Base-by-base conservation (phyloP, 192 early-diverging fungal genomes). In the Backusella liffmaniae region DNA sequence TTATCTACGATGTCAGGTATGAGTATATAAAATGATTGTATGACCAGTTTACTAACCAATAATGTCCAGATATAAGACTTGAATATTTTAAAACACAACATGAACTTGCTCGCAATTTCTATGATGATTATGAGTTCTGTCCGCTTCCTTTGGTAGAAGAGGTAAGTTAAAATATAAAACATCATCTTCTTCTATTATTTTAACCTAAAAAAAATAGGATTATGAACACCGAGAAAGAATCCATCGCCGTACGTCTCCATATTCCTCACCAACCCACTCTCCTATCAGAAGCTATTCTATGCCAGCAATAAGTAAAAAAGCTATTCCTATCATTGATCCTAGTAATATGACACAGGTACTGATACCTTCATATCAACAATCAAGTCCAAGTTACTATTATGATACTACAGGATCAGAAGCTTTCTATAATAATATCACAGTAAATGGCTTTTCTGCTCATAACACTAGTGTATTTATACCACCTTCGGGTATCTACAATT, bases 111-210 rank as follows among this genome's bases (percentile, higher is more conserved):
- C 80, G 72, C 41, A 83, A 81, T 67, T 88, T 88, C 65, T 84
- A 88, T 76, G 88, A 89, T 74, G 88, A 89, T 67, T 77, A 85
- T 46, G 88, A 89, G 69, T 89, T 87, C 82, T 89, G 88, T 73
- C 88, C 88, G 23, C 80, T 81, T 32, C 73, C 81, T 26, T 77
- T 84, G 42, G 81, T 84, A 66, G 83, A 89, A 83, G 86, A 73
- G 46, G 72, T 73, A 34, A 29, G 42, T 32, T 72, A 67, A 15
- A n/a, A 67, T 9, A 32, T 10, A 49, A 4, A 7, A 15, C 46
- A 16, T 72, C 3, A 9, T 39, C 46, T 49, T 72, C 26, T 72
- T 72, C 4, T 72, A 12, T 9, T 21, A n/a, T 15, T 72, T 9
- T 46, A 49, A 21, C 49, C 41, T 39, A 41, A 49, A 72, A 5